Percentiles rank a stretch among this genome's conserved stretches.
These are phyloP conservation scores for Cantharellus anzutake DNA, from an alignment of 768 basidiomycete genomes.

Conservation along the genomic window DNA sequence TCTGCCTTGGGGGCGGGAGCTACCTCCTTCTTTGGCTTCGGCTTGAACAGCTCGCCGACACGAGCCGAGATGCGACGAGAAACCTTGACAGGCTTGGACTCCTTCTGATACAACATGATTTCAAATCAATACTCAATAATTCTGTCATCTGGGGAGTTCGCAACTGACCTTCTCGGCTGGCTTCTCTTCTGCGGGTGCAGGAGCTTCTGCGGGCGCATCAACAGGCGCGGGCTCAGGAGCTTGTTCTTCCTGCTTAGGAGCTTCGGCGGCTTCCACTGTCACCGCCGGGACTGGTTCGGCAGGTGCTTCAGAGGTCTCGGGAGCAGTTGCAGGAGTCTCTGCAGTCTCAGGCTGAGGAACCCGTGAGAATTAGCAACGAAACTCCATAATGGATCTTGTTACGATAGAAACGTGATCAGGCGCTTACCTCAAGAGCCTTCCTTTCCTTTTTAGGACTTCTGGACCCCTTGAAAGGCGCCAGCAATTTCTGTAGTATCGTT, in stretches of 20 bases:
- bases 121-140: neutral
- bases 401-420: slow-evolving; percentile 10
- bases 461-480: slow-evolving; percentile 59
- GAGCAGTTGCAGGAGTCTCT: slow-evolving; percentile 13
- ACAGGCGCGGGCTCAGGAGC: slow-evolving; percentile 17
- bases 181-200: slow-evolving; percentile 17
- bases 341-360: slow-evolving; percentile 15
- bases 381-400: neutral
- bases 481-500: slow-evolving; percentile 52
- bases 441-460: slow-evolving; percentile 57
- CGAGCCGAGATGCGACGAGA: slow-evolving; percentile 71
- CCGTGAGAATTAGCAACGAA: neutral
- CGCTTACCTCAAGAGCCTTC: slow-evolving; percentile 53
- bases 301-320: slow-evolving; percentile 26
- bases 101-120: slow-evolving; percentile 10
- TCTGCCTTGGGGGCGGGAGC: slow-evolving; percentile 55
- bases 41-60: slow-evolving; percentile 67
- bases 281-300: neutral
- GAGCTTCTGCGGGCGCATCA: slow-evolving; percentile 14
- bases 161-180: slow-evolving; percentile 31
- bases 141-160: slow-evolving; percentile 16
- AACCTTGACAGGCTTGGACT: slow-evolving; percentile 33
- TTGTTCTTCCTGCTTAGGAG: slow-evolving; percentile 22
- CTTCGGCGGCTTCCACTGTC: slow-evolving; percentile 2
- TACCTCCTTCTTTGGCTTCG: slow-evolving; percentile 36